Base-by-base conservation (phyloP, 2,329 filamentous ascomycete genomes). In the Hypocrella siamensis region DNA sequence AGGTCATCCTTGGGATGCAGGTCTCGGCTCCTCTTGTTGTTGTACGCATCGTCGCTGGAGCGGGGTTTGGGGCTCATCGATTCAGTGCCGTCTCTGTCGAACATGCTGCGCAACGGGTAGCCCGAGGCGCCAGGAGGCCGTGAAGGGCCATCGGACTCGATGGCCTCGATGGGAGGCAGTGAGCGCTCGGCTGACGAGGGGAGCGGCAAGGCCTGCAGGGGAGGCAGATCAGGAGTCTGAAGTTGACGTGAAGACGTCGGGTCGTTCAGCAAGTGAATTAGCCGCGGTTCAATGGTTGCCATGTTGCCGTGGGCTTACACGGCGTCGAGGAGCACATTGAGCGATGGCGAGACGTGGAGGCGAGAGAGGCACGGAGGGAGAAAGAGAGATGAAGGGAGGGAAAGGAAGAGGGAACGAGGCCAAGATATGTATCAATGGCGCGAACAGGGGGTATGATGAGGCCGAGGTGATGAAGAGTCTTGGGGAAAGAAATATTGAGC, bases 281-380 rank as follows among this genome's bases (percentile, higher is more conserved):
- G 60, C 47, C 71, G 68, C 47, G 72, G 72, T 63, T 77, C 72
- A 55, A 76, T 76, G 47, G 70, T 75, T 42, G 69, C 68, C 68
- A 73, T 73, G 54, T 52, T 69, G 61, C 28, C 30, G 33, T 31
- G 30, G 26, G 21, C n/a, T 16, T 32, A 14, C 25, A 10, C 12
- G 25, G 12, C 25, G 25, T 10, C 25, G 7, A 14, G 25, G 12
- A 14, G 21, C 12, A 22, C 21, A 22, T 22, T 7, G 21, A 22
- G 21, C 21, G 12, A 12, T 7, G 21, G 7, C 7, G 21, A 12
- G 7, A 7, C 21, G 12, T 22, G 21, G 21, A 22, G 7, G 21
- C 7, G 12, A 22, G 21, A 7, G 21, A 7, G 7, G 7, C 7
- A 22, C 12, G 21, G 12, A 28, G 17, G 18, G 22, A 26, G 16